Base-by-base conservation (phyloP, 2,329 filamentous ascomycete genomes). In the Septoria linicola region DNA sequence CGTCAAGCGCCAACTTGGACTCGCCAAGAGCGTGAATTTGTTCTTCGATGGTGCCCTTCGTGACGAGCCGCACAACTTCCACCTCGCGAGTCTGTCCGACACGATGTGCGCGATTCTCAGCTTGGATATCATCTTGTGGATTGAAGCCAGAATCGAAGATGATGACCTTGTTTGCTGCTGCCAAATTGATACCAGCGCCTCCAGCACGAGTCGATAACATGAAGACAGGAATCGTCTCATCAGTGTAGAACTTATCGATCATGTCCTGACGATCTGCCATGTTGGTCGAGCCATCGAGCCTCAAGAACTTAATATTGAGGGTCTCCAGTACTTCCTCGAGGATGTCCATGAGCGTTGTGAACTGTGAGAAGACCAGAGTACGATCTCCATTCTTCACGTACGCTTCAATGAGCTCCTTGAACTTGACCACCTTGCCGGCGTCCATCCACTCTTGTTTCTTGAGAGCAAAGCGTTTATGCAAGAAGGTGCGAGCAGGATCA, bases 61-160 rank as follows among this genome's bases (percentile, higher is more conserved):
- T 88, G 47, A 99, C 86, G 1, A 99, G 78, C 23, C 90, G 79
- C 34, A 96, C 83, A 34, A 99, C 87, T 67, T 99, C 92, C 1
- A 99, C 93, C 30, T 92, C 87, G 13, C 88, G 79, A 23, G 82
- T 91, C 74, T 99, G 93, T 0, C 93, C 93, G 7, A 99, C 88
- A 11, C 93, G 86, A 72, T 99, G 93, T 0, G 93, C 93, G 14
- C 93, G 85, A 69, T 99, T 97, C 75, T 97, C 93, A 0, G 93
- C 93, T 69, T 99, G 93, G n/a, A 96, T 84, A 66, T 99, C 93
- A 61, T 97, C 92, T 67, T 99, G 93, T 0, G 93, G 93, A 63
- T 99, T 99, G 73, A 96, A 96, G n/a, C 85, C 89, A 58, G 88
- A 87, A 70, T 99, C 93, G 68, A 97, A 96, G 64, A 99, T 93